Evolutionary conservation across 1,284 basidiomycete species (phyloP).

Genomic region (Athelia sp.): DNA sequence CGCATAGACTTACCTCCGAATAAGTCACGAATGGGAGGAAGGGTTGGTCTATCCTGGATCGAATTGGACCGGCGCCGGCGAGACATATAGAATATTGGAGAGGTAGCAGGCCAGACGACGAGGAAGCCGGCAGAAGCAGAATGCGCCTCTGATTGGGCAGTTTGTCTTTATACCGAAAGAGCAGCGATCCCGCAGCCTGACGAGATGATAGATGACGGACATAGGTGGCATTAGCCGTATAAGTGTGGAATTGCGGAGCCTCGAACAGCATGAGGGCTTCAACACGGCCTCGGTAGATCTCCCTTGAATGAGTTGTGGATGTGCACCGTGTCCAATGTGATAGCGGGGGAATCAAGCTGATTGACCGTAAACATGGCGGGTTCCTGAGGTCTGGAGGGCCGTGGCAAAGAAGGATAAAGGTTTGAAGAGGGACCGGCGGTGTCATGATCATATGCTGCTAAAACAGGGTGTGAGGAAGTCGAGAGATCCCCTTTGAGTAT

Average conservation of each 20-base stretch:
- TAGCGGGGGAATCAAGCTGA: too few relatives aligned
- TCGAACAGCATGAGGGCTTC: neutral
- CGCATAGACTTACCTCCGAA: constrained; percentile 49
- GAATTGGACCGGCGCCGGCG: constrained; percentile 29
- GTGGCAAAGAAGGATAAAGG: too few relatives aligned
- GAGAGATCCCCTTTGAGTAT: too few relatives aligned
- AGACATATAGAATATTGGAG: constrained; percentile 39
- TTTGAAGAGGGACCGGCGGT: too few relatives aligned
- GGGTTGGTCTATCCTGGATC: constrained; percentile 50
- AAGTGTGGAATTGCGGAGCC: neutral
- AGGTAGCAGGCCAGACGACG: constrained; percentile 3
- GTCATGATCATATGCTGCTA: too few relatives aligned
- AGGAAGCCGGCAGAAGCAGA: neutral
- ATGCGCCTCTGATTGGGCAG: neutral
- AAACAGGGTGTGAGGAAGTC: too few relatives aligned
- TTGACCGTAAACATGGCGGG: too few relatives aligned
- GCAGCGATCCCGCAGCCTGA: too few relatives aligned
- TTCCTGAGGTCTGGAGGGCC: too few relatives aligned
- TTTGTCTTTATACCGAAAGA: too few relatives aligned
- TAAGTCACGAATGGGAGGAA: constrained; percentile 70
- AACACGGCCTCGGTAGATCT: neutral
- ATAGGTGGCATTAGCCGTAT: too few relatives aligned
- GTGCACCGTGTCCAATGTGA: neutral
- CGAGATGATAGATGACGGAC: too few relatives aligned
- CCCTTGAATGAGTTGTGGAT: neutral